These are phyloP conservation scores for Aspergillus sp. DNA, from an alignment of 2,329 filamentous ascomycete species.

Conservation along the genomic window DNA sequence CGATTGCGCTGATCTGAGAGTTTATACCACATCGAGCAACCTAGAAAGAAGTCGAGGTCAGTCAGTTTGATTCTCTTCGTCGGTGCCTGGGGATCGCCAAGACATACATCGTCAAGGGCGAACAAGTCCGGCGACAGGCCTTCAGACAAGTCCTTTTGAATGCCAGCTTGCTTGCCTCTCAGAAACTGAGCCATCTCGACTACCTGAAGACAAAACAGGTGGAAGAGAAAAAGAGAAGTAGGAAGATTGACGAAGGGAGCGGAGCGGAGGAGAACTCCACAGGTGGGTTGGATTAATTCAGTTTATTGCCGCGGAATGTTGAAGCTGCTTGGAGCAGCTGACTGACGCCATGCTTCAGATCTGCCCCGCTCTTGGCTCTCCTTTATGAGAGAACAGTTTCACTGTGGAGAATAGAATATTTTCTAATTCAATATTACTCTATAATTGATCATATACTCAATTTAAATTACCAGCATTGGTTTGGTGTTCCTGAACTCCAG, in stretches of 20 bases:
- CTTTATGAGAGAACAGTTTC: too few species aligned
- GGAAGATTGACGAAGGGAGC: slow-evolving; percentile 6
- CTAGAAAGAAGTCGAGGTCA: slow-evolving; percentile 24
- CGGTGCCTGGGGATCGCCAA: slow-evolving; percentile 22
- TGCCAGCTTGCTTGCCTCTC: slow-evolving; percentile 86
- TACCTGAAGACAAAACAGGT: slow-evolving; percentile 20
- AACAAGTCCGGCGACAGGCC: slow-evolving; percentile 75
- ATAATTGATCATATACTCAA: too few species aligned
- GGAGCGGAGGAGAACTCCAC: slow-evolving; percentile 6
- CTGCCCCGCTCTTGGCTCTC: too few species aligned
- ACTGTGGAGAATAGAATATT: too few species aligned
- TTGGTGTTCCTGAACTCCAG: too few species aligned
- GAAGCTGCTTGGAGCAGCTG: too few species aligned
- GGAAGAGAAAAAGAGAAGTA: slow-evolving; percentile 11
- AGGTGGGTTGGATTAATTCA: too few species aligned
- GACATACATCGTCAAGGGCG: slow-evolving; percentile 68
- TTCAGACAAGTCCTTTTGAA: slow-evolving; percentile 84
- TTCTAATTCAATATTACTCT: too few species aligned
- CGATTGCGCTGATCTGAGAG: slow-evolving; percentile 69
- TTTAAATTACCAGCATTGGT: too few species aligned
- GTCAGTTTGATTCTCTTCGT: not conserved
- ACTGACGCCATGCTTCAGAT: too few species aligned
- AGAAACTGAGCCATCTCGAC: slow-evolving; percentile 75
- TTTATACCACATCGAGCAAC: slow-evolving; percentile 76
- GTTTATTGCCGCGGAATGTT: too few species aligned